Evolutionary conservation across 2,329 filamentous ascomycete species (phyloP), one percentile per base, ranked within the genome.

Genomic region (Calonectria fujianensis): DNA sequence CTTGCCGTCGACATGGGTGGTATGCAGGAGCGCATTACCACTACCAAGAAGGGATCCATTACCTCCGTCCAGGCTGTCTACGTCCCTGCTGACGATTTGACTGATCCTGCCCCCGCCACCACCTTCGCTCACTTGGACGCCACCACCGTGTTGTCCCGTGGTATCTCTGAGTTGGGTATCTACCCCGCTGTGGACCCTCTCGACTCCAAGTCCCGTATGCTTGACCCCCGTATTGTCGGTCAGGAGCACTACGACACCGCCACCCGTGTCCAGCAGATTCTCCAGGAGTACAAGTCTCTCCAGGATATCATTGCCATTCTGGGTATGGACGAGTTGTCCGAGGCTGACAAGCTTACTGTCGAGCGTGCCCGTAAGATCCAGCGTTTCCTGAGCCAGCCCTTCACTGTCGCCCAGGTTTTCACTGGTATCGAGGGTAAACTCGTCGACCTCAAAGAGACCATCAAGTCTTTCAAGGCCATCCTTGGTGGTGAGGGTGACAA

Each of bases 281-380:
- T 99, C 87, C 97, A 99, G 91, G 97, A 98, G 92, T 99, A 99
- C 95, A 98, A 98, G 95, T 98, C 96, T 80, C 95, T 99, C 82
- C 97, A 99, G 91, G 97, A 99, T 91, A 99, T 99, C 93, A 98
- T 98, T 92, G 97, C 97, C 89, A 99, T 99, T 96, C 90, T 98
- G 87, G 96, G 96, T 94, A 98, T 99, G 97, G 97, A 99, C 89
- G 97, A 99, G 88, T 90, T 99, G 90, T 98, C 97, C 80, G 97
- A 98, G 92, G 94, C 95, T 84, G 97, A 99, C 89, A 98, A 99
- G 94, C 93, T 99, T 85, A 98, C 97, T 83, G 97, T 99, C 92
- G 97, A 99, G 94, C 97, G 97, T 93, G 97, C 97, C 89, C 96
- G 97, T 92, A 98, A 98, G 93, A 94, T 99, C 87, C 97, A 99